These are phyloP conservation scores for Microcyclospora pomicola DNA, from an alignment of 2,329 filamentous ascomycete species.

Conservation along the genomic window DNA sequence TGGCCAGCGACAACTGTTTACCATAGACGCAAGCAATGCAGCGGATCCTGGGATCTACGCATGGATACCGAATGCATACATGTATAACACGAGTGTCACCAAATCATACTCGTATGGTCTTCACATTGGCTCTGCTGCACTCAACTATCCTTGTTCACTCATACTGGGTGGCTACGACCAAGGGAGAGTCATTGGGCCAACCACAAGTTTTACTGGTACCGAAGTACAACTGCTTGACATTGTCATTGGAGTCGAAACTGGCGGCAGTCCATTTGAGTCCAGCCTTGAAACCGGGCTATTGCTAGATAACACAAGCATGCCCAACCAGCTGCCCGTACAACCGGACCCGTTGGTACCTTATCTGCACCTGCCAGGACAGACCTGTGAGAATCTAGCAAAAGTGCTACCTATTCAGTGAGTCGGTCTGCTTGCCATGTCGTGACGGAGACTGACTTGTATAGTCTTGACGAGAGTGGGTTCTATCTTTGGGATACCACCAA, in stretches of 20 bases:
- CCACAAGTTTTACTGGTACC: slow-evolving; percentile 11
- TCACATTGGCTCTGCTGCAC: slow-evolving; percentile 22
- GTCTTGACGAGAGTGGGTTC: slow-evolving; percentile 4
- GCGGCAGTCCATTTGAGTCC: slow-evolving; percentile 3
- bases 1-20: neutral
- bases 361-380: slow-evolving; percentile 1
- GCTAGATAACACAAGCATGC: neutral
- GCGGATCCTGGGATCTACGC: neutral
- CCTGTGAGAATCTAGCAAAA: slow-evolving; percentile 1
- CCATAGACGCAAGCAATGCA: neutral
- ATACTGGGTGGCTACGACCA: slow-evolving; percentile 25
- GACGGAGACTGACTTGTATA: too few relatives aligned
- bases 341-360: neutral
- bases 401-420: neutral
- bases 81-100: slow-evolving; percentile 9
- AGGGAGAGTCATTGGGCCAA: slow-evolving; percentile 17
- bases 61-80: slow-evolving; percentile 1
- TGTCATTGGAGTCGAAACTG: slow-evolving; percentile 11
- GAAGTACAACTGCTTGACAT: slow-evolving; percentile 4
- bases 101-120: slow-evolving; percentile 20
- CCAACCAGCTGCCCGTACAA: neutral
- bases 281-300: neutral
- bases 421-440: too few relatives aligned
- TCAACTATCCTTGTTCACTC: slow-evolving; percentile 18
- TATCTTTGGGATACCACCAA: slow-evolving; percentile 18